Conservation (phyloP, 192 early-diverging fungal species). For the Spizellomyces punctatus region DNA sequence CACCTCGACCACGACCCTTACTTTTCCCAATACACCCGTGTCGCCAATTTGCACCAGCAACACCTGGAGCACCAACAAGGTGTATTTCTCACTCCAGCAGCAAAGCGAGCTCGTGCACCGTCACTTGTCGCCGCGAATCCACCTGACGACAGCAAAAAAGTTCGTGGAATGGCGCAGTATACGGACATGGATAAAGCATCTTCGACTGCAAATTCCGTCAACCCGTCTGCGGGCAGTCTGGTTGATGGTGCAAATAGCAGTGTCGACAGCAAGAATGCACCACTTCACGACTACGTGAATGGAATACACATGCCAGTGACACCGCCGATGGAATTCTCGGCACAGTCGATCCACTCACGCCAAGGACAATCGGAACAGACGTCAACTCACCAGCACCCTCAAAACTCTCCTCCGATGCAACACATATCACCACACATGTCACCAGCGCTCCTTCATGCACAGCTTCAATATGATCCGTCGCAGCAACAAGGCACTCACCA, state of each 20-base stretch:
- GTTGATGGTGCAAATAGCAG: too few species aligned
- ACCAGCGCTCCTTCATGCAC: neutral
- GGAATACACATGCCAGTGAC: neutral
- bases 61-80: neutral
- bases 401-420: neutral
- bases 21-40: too few species aligned
- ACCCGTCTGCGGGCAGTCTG: too few species aligned
- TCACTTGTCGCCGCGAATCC: constrained; percentile 19
- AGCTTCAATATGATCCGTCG: too few species aligned
- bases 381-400: neutral
- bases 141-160: constrained; percentile 23
- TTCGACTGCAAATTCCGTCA: too few species aligned
- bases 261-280: too few species aligned
- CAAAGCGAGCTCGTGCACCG: constrained; percentile 17
- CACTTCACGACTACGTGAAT: too few species aligned
- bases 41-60: constrained; percentile 1
- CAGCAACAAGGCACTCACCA: too few species aligned
- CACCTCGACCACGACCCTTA: neutral
- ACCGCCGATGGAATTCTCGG: neutral
- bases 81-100: neutral
- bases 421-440: neutral
- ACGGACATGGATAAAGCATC: too few species aligned
- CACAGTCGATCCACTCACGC: neutral
- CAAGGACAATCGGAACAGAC: neutral
- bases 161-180: neutral